Base-by-base conservation (phyloP, 179 eudicot species). In the Spergularia azorica region DNA sequence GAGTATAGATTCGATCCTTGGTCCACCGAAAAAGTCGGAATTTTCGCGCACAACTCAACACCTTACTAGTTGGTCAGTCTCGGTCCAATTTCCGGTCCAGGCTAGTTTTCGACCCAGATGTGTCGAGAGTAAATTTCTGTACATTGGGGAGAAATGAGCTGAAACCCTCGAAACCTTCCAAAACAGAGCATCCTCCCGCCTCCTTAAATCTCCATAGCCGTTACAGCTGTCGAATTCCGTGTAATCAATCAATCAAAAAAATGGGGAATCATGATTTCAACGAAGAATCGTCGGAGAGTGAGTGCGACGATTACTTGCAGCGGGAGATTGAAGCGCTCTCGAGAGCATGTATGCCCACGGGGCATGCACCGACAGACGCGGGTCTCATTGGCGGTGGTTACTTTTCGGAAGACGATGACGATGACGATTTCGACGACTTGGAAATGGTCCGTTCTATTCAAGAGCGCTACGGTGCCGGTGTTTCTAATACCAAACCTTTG, bases 361-460 rank as follows among this genome's bases (percentile, higher is more conserved):
- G 13, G 54, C 50, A 51, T 26, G 5, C 60, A 21, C 9, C 67
- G 1, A 9, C 41, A 20, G 56, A 43, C 0, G 18, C 52, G 15
- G 57, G 58, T 18, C 21, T 5, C 18, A 18, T 5, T 60, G 14
- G 36, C 18, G 16, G 10, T 57, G 9, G 2, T 0, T 17, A 55
- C 20, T 9, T 65, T 3, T 20, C 64, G 6, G 50, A 69, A 2
- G 67, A 58, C 26, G 79, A 66, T 8, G 81, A 83, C 1, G 77
- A 76, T 6, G 89, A 82, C 8, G 86, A 66, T 5, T 90, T 87
- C 0, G 94, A 88, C 8, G 97, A 92, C 73, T 51, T 87, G 38
- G 87, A 86, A 78, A 74, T 91, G 76, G 77, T 89, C 51, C 93
- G 92, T 8, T 81, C 71, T 54, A 83, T 91, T 57, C 84, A 81